A percentile compares a stretch with the other conserved stretches of the same genome.
Evolutionary conservation across 1,139 yeast genomes (phyloP).

Genomic region (Yamadazyma epiphylla): DNA sequence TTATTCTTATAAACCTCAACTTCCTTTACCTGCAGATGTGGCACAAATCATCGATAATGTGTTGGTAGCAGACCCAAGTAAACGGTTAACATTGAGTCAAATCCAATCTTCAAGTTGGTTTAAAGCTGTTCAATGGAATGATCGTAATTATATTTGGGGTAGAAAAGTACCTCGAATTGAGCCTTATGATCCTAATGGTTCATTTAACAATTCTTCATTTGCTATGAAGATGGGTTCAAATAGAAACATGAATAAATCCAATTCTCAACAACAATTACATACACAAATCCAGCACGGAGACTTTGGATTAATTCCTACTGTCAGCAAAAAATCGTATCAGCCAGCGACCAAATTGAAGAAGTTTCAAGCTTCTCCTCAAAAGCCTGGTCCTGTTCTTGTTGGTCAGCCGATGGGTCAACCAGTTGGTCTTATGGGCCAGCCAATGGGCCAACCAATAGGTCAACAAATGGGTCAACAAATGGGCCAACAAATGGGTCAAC

Average conservation of each 20-base stretch:
- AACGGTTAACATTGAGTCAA: conserved; percentile 32
- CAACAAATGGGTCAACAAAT: background rate
- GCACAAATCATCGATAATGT: conserved; percentile 69
- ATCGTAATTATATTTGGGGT: conserved; percentile 39
- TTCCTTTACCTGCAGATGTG: conserved; percentile 57
- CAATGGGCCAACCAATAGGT: too few relatives aligned
- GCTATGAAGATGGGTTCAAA: conserved; percentile 36
- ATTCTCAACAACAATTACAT: conserved; percentile 40
- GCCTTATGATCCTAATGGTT: conserved; percentile 40
- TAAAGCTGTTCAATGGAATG: conserved; percentile 39
- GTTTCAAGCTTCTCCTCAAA: conserved; percentile 3
- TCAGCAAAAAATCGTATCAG: conserved; percentile 26
- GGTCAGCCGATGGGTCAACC: background rate
- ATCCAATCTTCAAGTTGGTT: conserved; percentile 39
- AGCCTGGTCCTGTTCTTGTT: background rate
- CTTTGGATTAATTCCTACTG: conserved; percentile 29
- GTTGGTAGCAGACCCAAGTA: conserved; percentile 44
- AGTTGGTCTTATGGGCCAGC: background rate
- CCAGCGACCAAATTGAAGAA: conserved; percentile 34
- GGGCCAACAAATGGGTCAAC: background rate
- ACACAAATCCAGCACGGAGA: conserved; percentile 34
- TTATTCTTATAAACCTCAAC: conserved; percentile 75
- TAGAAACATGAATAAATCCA: conserved; percentile 36
- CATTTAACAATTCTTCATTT: conserved; percentile 21
- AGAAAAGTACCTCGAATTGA: conserved; percentile 47